Percentiles rank a stretch among this genome's conserved stretches.
phyloP scores from a whole-genome alignment of 192 early-diverging fungal species.

The Pilobolus umbonatus region DNA sequence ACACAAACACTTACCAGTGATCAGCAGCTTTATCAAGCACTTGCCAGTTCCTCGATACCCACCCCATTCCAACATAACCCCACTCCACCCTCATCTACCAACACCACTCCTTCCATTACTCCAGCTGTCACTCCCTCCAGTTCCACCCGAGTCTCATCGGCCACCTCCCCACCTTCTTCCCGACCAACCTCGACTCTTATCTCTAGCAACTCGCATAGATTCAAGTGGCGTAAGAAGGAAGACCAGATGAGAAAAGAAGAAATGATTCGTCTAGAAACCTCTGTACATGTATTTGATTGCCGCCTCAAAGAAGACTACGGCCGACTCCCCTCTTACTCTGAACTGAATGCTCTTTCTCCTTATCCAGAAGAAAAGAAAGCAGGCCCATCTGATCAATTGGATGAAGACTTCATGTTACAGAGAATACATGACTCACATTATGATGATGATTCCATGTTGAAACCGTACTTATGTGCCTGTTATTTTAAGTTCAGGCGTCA shows the following conservation, averaged over 20 bases:
- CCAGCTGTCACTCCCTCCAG: too few species aligned
- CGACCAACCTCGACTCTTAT: neutral
- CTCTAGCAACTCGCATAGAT: too few species aligned
- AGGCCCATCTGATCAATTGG: neutral
- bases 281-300: conserved; percentile 25
- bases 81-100: neutral
- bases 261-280: conserved; percentile 10
- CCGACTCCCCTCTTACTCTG: conserved; percentile 26
- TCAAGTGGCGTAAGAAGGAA: conserved; percentile 7
- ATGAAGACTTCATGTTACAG: conserved; percentile 15
- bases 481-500: conserved; percentile 20
- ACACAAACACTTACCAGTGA: too few species aligned
- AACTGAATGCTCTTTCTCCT: conserved; percentile 10
- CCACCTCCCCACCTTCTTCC: neutral
- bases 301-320: conserved; percentile 29
- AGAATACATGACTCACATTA: conserved; percentile 6
- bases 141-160: too few species aligned
- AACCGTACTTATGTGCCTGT: conserved; percentile 12
- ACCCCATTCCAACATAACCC: too few species aligned
- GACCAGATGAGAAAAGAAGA: neutral
- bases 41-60: too few species aligned
- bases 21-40: too few species aligned
- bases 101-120: too few species aligned
- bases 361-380: conserved; percentile 4
- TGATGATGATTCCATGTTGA: neutral